Conservation (phyloP, 225 moss, liverwort and hornwort species). For the Bryum argenteum region DNA sequence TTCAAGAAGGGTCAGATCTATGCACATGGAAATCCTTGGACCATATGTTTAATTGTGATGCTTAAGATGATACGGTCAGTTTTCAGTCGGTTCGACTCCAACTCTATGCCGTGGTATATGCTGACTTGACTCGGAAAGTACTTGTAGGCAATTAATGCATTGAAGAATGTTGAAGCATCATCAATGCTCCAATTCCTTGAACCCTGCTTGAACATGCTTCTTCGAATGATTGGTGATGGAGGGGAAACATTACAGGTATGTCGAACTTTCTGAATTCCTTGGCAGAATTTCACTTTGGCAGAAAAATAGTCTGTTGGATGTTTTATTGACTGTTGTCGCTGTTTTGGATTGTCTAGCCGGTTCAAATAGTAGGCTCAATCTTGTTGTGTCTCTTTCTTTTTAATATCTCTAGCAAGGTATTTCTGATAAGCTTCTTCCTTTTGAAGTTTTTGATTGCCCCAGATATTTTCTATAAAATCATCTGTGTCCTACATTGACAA, state of each 20-base stretch:
- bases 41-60: slow-evolving; percentile 18
- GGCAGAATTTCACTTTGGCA: neutral
- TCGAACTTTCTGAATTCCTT: neutral
- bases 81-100: neutral
- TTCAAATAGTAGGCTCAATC: slow-evolving; percentile 10
- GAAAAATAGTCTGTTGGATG: neutral
- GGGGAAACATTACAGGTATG: slow-evolving; percentile 93
- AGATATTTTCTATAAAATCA: neutral
- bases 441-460: neutral
- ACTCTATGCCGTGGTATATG: slow-evolving; percentile 3
- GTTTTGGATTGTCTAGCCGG: slow-evolving; percentile 9
- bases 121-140: slow-evolving; percentile 28
- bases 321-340: slow-evolving; percentile 21
- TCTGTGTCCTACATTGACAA: slow-evolving; percentile 29
- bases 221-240: slow-evolving; percentile 97
- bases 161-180: slow-evolving; percentile 95
- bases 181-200: slow-evolving; percentile 98
- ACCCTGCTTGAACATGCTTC: slow-evolving; percentile 97
- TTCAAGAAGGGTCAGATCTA: slow-evolving; percentile 5
- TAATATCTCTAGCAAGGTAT: neutral
- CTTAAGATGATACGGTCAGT: neutral
- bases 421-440: slow-evolving; percentile 12
- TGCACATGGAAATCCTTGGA: slow-evolving; percentile 39
- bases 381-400: neutral
- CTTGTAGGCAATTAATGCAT: slow-evolving; percentile 87